Conservation (phyloP, 257 asterid species). For the Solanum pimpinellifolium region DNA sequence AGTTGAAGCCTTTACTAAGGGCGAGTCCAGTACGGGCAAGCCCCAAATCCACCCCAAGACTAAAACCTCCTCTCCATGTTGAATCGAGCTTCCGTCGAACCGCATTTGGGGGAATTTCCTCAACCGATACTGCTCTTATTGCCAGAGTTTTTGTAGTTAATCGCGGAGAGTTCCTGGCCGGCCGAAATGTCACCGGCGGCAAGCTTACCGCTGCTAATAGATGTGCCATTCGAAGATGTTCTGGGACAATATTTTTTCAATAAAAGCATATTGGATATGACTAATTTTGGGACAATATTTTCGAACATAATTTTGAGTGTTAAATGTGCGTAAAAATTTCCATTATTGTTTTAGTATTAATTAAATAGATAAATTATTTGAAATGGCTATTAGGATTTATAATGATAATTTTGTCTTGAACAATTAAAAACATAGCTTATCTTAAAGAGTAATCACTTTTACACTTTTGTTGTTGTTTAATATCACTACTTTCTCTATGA, state of each 20-base stretch:
- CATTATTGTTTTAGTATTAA: background rate
- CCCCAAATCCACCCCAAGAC: conserved; percentile 87
- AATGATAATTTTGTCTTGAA: background rate
- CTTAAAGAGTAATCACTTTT: background rate
- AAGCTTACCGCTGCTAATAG: background rate
- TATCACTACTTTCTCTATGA: background rate
- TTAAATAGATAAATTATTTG: background rate
- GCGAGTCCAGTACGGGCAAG: conserved; percentile 79
- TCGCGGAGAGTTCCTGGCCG: background rate
- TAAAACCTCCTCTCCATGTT: conserved; percentile 81
- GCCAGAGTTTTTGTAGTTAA: background rate
- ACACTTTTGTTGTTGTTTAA: background rate
- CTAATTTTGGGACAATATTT: background rate
- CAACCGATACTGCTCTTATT: conserved; percentile 18
- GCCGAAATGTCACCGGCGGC: background rate
- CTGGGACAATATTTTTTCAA: background rate
- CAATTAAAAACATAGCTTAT: background rate
- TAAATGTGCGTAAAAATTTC: background rate
- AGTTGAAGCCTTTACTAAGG: conserved; percentile 71
- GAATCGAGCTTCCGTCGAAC: conserved; percentile 48
- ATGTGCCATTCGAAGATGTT: background rate
- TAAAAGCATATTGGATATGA: background rate
- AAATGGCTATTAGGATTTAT: background rate
- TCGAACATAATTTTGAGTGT: background rate
- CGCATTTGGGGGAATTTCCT: conserved; percentile 66